Conservation (phyloP, 495 filamentous ascomycete genomes). For the Penicillium paradoxum region DNA sequence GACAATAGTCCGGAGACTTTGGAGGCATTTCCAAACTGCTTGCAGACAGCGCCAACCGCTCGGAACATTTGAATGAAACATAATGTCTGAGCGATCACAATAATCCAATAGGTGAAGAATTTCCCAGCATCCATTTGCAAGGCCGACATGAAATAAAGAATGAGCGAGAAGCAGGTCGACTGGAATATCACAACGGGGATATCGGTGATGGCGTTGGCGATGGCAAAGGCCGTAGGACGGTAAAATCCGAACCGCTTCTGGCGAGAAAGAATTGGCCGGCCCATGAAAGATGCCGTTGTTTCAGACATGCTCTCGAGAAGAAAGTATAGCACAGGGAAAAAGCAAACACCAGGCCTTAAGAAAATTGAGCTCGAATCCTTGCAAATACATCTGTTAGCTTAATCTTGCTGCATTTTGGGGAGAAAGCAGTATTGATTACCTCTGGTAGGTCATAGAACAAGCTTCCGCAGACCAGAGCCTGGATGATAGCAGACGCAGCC, state of each 20-base stretch:
- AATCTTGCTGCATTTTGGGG: neutral
- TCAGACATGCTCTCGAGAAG: conserved; percentile 37
- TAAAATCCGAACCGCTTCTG: conserved; percentile 63
- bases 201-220: conserved; percentile 75
- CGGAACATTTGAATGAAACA: conserved; percentile 75
- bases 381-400: neutral
- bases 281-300: conserved; percentile 37
- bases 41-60: conserved; percentile 69
- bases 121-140: conserved; percentile 63
- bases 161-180: conserved; percentile 65
- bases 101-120: conserved; percentile 73
- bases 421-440: conserved; percentile 14
- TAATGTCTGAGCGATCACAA: conserved; percentile 64
- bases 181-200: conserved; percentile 62
- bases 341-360: conserved; percentile 35
- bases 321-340: conserved; percentile 38
- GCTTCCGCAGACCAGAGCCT: conserved; percentile 38
- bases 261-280: conserved; percentile 40
- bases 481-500: conserved; percentile 30
- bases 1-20: conserved; percentile 72
- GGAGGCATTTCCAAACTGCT: conserved; percentile 79
- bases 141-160: conserved; percentile 74
- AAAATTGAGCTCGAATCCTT: conserved; percentile 29
- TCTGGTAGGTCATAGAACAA: conserved; percentile 38
- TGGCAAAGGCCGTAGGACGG: conserved; percentile 72